Percentiles rank a stretch among this genome's conserved stretches.
Evolutionary conservation across 305 asterid species (phyloP).

Genomic region (Salvia sclarea): DNA sequence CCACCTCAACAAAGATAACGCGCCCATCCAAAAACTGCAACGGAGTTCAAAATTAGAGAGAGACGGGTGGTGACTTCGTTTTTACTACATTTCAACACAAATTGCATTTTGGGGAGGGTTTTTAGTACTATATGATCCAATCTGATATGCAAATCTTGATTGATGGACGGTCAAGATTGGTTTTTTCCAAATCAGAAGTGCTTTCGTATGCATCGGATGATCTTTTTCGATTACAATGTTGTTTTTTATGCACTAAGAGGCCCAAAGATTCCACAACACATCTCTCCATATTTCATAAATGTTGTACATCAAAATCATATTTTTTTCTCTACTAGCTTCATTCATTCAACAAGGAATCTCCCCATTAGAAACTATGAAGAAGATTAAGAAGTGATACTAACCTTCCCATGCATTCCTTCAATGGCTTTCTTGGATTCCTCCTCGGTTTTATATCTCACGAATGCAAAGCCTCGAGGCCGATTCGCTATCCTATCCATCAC

Average conservation of each 20-base stretch:
- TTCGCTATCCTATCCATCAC: conserved; percentile 85
- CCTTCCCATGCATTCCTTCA: conserved; percentile 96
- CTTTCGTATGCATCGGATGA: too few relatives aligned
- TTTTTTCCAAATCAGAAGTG: too few relatives aligned
- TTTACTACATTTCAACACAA: not conserved
- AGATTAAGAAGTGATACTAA: conserved; percentile 25
- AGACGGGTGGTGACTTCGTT: not conserved
- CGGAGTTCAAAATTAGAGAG: not conserved
- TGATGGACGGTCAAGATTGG: too few relatives aligned
- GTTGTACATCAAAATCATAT: not conserved
- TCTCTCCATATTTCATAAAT: not conserved
- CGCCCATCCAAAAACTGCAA: conserved; percentile 81
- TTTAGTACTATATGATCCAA: too few relatives aligned
- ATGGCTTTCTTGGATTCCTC: conserved; percentile 78
- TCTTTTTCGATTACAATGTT: too few relatives aligned
- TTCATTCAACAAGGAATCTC: not conserved
- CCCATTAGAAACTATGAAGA: not conserved
- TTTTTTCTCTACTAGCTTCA: too few relatives aligned
- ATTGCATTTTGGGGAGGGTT: too few relatives aligned
- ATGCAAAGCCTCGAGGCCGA: conserved; percentile 85
- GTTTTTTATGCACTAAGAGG: too few relatives aligned
- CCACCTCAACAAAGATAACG: conserved; percentile 50
- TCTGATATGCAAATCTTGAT: too few relatives aligned
- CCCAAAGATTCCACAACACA: not conserved
- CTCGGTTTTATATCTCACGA: conserved; percentile 60